Evolutionary conservation across 345 rosid species (phyloP).

Genomic region (Isatis tinctoria): DNA sequence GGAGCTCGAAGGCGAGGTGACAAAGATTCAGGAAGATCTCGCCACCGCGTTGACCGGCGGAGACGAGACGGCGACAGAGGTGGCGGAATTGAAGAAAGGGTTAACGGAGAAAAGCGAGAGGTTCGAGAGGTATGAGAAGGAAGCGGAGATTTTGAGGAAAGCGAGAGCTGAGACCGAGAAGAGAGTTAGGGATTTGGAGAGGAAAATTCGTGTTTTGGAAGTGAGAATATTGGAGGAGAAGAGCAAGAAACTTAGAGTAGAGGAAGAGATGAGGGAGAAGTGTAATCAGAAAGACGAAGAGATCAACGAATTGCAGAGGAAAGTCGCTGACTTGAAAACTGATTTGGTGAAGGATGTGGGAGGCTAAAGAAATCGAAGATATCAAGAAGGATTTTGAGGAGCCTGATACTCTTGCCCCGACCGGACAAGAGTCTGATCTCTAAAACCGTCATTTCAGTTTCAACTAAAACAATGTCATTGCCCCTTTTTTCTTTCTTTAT

Average conservation of each 20-base stretch:
- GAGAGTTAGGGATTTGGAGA: constrained; percentile 51
- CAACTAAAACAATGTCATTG: no score
- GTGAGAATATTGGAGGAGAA: constrained; percentile 46
- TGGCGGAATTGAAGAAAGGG: constrained; percentile 33
- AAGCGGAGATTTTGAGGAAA: constrained; percentile 42
- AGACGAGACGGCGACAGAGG: constrained; percentile 38
- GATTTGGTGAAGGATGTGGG: constrained; percentile 23
- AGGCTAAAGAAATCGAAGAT: no score
- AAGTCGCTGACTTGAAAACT: constrained; percentile 34
- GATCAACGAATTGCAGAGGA: constrained; percentile 36
- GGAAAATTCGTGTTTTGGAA: constrained; percentile 44
- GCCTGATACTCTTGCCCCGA: no score
- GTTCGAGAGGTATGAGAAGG: constrained; percentile 36
- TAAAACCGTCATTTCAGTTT: no score
- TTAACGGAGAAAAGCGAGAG: constrained; percentile 33
- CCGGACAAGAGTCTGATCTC: no score
- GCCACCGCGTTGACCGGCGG: constrained; percentile 40
- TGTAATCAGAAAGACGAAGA: constrained; percentile 43
- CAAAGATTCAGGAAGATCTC: constrained; percentile 60
- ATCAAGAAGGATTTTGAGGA: no score
- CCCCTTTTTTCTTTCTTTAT: no score
- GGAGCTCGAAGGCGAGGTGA: constrained; percentile 55
- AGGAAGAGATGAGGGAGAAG: constrained; percentile 51
- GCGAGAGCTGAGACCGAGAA: constrained; percentile 44
- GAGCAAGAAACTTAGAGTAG: constrained; percentile 49